phyloP scores from a whole-genome alignment of 176 grass and related monocot genomes.

The Thinopyrum elongatum region DNA sequence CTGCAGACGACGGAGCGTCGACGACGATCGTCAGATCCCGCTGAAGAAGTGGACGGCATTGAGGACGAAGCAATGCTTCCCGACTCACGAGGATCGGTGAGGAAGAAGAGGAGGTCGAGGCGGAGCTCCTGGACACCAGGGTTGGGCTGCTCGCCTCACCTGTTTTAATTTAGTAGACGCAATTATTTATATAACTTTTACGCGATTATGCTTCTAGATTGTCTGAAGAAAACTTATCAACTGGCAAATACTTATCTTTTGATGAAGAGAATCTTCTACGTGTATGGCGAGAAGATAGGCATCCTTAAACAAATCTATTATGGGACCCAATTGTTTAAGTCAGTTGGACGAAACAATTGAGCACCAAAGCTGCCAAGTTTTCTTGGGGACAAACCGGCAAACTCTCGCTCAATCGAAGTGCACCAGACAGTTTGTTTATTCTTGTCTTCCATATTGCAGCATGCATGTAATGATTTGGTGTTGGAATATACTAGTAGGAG shows the following conservation, averaged over 20 bases:
- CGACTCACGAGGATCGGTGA: no score
- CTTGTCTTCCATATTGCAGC: neutral
- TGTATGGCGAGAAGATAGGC: neutral
- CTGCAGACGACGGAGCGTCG: no score
- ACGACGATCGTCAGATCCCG: no score
- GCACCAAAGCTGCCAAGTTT: neutral
- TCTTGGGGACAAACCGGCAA: neutral
- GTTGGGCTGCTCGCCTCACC: no score
- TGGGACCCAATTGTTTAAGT: neutral
- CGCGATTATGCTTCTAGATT: no score
- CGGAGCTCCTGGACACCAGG: no score
- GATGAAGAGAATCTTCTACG: neutral
- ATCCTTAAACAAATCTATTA: constrained; percentile 12
- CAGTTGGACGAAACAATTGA: neutral
- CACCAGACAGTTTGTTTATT: neutral
- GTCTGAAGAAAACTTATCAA: no score
- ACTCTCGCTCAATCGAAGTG: neutral
- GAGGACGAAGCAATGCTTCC: no score
- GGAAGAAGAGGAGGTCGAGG: no score
- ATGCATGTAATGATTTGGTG: neutral
- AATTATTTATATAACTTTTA: no score
- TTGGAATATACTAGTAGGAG: neutral
- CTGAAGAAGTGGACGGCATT: no score
- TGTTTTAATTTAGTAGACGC: no score
- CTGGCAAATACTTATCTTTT: neutral